A percentile compares a stretch with the other conserved stretches of the same genome.
Evolutionary conservation across 345 rosid genomes (phyloP).

Genomic region (Syzygium aromaticum): DNA sequence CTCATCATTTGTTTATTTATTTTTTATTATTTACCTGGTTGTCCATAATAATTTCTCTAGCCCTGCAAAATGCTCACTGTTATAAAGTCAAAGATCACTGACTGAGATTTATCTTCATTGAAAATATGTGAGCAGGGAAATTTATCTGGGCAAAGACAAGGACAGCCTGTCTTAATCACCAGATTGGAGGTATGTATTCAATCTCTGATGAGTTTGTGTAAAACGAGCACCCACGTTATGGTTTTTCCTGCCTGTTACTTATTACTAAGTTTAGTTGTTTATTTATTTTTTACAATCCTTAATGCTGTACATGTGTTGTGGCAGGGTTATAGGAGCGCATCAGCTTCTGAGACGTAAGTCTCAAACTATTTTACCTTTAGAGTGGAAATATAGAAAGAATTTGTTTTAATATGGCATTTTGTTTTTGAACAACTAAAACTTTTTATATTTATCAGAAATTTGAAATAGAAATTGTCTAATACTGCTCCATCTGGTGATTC

Average conservation of each 20-base stretch:
- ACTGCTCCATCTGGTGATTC: background rate
- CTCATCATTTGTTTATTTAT: background rate
- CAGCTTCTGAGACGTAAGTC: slow-evolving; percentile 91
- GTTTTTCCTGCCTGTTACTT: background rate
- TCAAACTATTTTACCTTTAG: background rate
- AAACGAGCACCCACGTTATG: background rate
- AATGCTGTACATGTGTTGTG: slow-evolving; percentile 3
- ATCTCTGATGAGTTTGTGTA: background rate
- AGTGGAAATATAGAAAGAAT: background rate
- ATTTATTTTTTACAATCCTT: background rate
- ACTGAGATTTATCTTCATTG: background rate
- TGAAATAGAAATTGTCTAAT: background rate
- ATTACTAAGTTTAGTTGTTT: background rate
- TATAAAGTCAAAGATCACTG: background rate
- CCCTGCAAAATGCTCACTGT: background rate
- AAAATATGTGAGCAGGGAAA: slow-evolving; percentile 54
- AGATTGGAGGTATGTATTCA: slow-evolving; percentile 65
- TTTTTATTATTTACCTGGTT: background rate
- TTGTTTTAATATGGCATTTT: background rate
- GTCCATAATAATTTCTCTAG: background rate
- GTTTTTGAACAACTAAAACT: background rate
- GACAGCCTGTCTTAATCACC: slow-evolving; percentile 97
- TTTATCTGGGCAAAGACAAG: slow-evolving; percentile 91
- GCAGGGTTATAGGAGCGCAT: slow-evolving; percentile 89
- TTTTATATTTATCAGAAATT: too few relatives aligned